These are phyloP conservation scores for Crithidia fasciculata DNA, from an alignment of 208 protist species.

Conservation along the genomic window DNA sequence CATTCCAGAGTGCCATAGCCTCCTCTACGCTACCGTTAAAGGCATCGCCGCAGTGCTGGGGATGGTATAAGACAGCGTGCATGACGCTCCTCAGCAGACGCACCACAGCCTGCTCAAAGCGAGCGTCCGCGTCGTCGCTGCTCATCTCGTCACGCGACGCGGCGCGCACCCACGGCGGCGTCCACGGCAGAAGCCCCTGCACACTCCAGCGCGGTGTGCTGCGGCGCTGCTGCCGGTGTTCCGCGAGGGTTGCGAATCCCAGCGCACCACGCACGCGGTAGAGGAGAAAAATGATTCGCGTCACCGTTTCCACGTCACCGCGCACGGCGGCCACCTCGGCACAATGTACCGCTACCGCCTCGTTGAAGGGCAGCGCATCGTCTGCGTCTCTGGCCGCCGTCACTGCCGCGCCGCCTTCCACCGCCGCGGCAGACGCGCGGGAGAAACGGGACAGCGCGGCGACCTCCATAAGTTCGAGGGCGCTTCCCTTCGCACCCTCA, in stretches of 20 bases:
- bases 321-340: constrained; percentile 62
- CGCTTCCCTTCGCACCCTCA: constrained; percentile 24
- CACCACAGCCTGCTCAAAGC: constrained; percentile 49
- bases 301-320: constrained; percentile 66
- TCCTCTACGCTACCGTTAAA: constrained; percentile 27
- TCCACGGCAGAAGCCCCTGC: background rate
- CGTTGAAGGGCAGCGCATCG: constrained; percentile 36
- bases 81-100: constrained; percentile 66
- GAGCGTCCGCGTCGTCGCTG: constrained; percentile 16
- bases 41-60: constrained; percentile 13
- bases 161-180: constrained; percentile 8
- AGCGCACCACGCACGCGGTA: constrained; percentile 56
- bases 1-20: constrained; percentile 46
- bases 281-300: constrained; percentile 72
- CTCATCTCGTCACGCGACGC: background rate
- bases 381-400: background rate
- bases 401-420: background rate
- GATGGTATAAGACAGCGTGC: constrained; percentile 42
- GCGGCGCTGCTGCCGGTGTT: constrained; percentile 24
- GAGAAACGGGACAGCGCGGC: constrained; percentile 44
- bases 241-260: constrained; percentile 27
- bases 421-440: background rate
- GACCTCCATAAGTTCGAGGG: constrained; percentile 44
- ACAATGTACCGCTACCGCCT: constrained; percentile 52
- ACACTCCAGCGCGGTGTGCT: background rate